Evolutionary conservation across 257 asterid species (phyloP).

Genomic region (Penstemon newberryi): DNA sequence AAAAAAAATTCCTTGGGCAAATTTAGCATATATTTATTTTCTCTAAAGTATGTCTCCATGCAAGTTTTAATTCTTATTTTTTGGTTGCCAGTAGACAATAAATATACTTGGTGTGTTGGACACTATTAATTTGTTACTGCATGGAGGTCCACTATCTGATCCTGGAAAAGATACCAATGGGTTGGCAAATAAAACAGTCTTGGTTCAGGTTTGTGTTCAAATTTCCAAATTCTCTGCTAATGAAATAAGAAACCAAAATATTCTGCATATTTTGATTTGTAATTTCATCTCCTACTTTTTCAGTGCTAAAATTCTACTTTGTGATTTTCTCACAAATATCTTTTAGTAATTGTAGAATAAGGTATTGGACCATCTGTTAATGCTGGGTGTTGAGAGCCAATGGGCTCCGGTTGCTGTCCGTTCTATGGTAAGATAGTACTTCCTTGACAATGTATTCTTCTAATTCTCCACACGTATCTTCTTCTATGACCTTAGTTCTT

Average conservation of each 20-base stretch:
- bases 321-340: conserved; percentile 12
- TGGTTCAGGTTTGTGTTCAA: conserved; percentile 75
- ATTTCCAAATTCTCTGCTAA: conserved; percentile 22
- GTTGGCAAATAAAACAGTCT: conserved; percentile 68
- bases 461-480: neutral
- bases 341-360: conserved; percentile 61
- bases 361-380: conserved; percentile 72
- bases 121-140: conserved; percentile 71
- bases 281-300: neutral
- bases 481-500: conserved; percentile 1
- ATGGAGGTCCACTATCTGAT: conserved; percentile 71
- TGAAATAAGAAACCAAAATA: conserved; percentile 7
- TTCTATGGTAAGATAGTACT: conserved; percentile 60
- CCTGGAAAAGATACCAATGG: conserved; percentile 57
- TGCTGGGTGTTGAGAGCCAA: conserved; percentile 97
- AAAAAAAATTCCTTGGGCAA: conserved; percentile 9
- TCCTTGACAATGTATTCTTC: conserved; percentile 20
- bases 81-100: conserved; percentile 80
- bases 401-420: conserved; percentile 97
- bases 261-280: neutral
- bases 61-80: conserved; percentile 35
- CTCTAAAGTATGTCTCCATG: conserved; percentile 15
- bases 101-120: conserved; percentile 86
- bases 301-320: conserved; percentile 8
- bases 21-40: conserved; percentile 1